Evolutionary conservation across 495 filamentous ascomycete species (phyloP).

Genomic region (Arthonia radiata): DNA sequence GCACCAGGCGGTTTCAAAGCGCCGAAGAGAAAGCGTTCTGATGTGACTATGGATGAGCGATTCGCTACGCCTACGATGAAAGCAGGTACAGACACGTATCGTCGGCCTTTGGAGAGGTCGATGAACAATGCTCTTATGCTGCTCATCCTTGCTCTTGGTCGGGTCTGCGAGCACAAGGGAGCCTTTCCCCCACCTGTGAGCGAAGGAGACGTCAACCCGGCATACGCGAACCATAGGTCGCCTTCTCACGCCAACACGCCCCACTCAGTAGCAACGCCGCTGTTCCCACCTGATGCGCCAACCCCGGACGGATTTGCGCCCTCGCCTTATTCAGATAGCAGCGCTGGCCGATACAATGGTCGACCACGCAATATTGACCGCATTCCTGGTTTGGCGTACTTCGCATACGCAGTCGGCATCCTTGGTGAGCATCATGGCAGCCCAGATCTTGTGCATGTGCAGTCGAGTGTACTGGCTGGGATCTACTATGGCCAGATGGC

Average conservation of each 20-base stretch:
- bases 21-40: conserved; percentile 35
- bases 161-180: conserved; percentile 43
- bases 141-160: conserved; percentile 63
- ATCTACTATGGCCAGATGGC: conserved; percentile 74
- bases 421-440: conserved; percentile 56
- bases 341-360: too few relatives aligned
- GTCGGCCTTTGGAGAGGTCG: conserved; percentile 21
- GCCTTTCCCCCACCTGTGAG: conserved; percentile 35
- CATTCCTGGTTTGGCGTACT: conserved; percentile 75
- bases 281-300: too few relatives aligned
- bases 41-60: conserved; percentile 6
- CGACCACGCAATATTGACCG: conserved; percentile 46
- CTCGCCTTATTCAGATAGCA: too few relatives aligned
- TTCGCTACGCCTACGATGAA: conserved; percentile 2
- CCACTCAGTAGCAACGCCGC: too few relatives aligned
- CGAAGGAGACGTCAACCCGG: conserved; percentile 19
- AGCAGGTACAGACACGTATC: conserved; percentile 13
- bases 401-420: conserved; percentile 67
- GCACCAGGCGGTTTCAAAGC: too few relatives aligned
- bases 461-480: conserved; percentile 66
- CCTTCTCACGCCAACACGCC: too few relatives aligned
- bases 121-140: conserved; percentile 56
- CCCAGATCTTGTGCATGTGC: conserved; percentile 55
- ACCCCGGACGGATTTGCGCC: too few relatives aligned
- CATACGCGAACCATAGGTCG: too few relatives aligned